Evolutionary conservation across 306 rosid genomes (phyloP), one percentile per base, ranked within the genome.

Genomic region (Acacia acuminata): DNA sequence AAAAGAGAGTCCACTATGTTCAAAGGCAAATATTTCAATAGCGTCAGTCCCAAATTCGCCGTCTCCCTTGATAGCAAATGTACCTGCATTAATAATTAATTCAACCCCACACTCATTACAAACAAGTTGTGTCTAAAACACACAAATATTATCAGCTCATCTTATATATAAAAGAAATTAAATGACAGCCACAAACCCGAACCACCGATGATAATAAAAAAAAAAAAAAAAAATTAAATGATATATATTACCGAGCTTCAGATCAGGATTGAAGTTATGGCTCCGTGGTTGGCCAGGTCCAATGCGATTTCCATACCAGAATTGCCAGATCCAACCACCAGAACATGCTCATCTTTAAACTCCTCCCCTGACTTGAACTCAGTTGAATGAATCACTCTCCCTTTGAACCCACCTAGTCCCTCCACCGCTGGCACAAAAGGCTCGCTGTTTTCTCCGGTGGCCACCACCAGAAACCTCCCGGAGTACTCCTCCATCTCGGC

Each of bases 321-420:
- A 86, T 91, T 93, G 4, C 97, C 97, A 43, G 93, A 82, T 16
- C 97, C 97, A 15, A 91, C 96, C 20, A 93, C 97, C 60, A 93
- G 86, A 85, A 91, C 96, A 34, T 78, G 83, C 55, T 88, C 73
- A 34, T 76, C 78, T 20, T 38, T n/a, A 30, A 86, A 90, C 27
- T 79, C 89, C 40, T 82, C 80, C 16, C 93, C 96, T 22, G 84
- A 81, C 43, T 83, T 79, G 8, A 58, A 93, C 58, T 12, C 9
- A 0, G 94, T 91, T 1, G 98, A 93, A 50, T 93, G 98, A 77
- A 93, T 15, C 42, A 88, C 81, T 32, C 81, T 88, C 40, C 96
- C 98, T 2, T 25, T 10, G 58, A 91, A 91, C 3, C 73, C 67
- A 22, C 71, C 48, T 64, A 93, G 73, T 2, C 97, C 97, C 43